phyloP scores from a whole-genome alignment of 768 basidiomycete species.

The Pleurotus cornucopiae region DNA sequence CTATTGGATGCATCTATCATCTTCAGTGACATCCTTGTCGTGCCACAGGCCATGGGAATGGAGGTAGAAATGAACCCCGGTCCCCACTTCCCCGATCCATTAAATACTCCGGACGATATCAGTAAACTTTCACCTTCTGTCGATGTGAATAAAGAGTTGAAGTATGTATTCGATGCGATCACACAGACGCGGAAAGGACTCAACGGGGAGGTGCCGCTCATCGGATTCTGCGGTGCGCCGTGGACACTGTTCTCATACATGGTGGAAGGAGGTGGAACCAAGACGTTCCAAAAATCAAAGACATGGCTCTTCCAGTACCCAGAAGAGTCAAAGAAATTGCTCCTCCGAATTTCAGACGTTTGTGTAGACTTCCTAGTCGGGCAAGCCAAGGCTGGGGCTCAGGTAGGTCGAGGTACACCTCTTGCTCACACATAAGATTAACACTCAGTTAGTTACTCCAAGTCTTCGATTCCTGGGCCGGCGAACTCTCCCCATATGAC shows the following conservation, averaged over 20 bases:
- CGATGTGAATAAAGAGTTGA: slow-evolving; percentile 78
- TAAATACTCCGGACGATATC: slow-evolving; percentile 73
- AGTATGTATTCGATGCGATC: slow-evolving; percentile 92
- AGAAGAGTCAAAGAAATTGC: slow-evolving; percentile 71
- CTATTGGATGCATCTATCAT: slow-evolving; percentile 95
- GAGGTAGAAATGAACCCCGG: slow-evolving; percentile 91
- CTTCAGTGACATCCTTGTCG: slow-evolving; percentile 96
- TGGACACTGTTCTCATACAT: slow-evolving; percentile 99
- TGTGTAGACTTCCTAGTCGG: slow-evolving; percentile 89
- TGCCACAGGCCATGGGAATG: slow-evolving; percentile 98
- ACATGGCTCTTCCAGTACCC: slow-evolving; percentile 93
- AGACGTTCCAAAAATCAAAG: slow-evolving; percentile 88
- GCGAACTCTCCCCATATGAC: slow-evolving; percentile 86
- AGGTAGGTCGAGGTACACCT: slow-evolving; percentile 47
- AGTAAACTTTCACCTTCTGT: slow-evolving; percentile 55
- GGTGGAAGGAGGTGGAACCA: slow-evolving; percentile 94
- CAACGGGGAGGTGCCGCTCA: slow-evolving; percentile 87
- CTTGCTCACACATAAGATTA: not conserved
- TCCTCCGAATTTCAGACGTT: slow-evolving; percentile 80
- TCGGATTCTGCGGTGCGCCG: slow-evolving; percentile 96
- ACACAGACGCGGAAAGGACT: slow-evolving; percentile 77
- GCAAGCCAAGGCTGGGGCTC: slow-evolving; percentile 93
- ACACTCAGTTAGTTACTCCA: slow-evolving; percentile 70
- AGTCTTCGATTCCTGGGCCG: slow-evolving; percentile 96
- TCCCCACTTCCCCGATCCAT: slow-evolving; percentile 84